Percentiles rank a stretch among this genome's conserved stretches.
Conservation (phyloP, 2,329 filamentous ascomycete species). For the Ophiognomonia clavigignenti-juglandacearum region DNA sequence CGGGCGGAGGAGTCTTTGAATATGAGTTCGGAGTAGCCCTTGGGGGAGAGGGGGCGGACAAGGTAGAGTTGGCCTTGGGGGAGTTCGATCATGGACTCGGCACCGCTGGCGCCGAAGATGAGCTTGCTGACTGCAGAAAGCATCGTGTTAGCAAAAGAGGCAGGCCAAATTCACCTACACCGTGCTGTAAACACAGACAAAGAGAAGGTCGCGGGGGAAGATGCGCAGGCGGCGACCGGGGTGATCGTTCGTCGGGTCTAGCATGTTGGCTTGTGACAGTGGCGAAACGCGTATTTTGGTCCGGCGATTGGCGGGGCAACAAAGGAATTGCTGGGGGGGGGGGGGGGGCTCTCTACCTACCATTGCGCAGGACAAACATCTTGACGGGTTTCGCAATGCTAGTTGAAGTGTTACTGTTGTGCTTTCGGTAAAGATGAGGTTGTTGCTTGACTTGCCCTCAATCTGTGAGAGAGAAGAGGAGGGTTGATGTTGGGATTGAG, state of each 20-base stretch:
- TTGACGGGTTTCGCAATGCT: slow-evolving; percentile 11
- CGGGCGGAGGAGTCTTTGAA: slow-evolving; percentile 94
- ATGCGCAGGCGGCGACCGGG: too few species aligned
- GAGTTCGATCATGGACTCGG: slow-evolving; percentile 91
- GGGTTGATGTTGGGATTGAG: not conserved
- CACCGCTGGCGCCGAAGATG: slow-evolving; percentile 80
- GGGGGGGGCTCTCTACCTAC: slow-evolving; percentile 29
- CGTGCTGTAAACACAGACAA: too few species aligned
- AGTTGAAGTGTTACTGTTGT: too few species aligned
- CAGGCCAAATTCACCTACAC: too few species aligned
- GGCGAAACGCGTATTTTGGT: not conserved
- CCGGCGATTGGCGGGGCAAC: slow-evolving; percentile 13
- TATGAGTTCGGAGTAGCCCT: slow-evolving; percentile 97
- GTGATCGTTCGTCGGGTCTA: too few species aligned
- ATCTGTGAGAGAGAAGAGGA: not conserved
- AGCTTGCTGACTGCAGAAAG: slow-evolving; percentile 71
- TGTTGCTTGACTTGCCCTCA: not conserved
- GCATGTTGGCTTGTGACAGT: not conserved
- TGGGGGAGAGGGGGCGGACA: slow-evolving; percentile 89
- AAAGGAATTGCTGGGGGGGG: too few species aligned
- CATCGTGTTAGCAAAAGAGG: slow-evolving; percentile 6
- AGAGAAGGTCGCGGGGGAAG: too few species aligned
- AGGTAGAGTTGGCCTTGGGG: slow-evolving; percentile 96
- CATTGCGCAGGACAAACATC: slow-evolving; percentile 39
- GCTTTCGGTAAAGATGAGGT: not conserved